A percentile compares a stretch with the other conserved stretches of the same genome.
Evolutionary conservation across 257 asterid species (phyloP).

Genomic region (Orobanche coerulescens): DNA sequence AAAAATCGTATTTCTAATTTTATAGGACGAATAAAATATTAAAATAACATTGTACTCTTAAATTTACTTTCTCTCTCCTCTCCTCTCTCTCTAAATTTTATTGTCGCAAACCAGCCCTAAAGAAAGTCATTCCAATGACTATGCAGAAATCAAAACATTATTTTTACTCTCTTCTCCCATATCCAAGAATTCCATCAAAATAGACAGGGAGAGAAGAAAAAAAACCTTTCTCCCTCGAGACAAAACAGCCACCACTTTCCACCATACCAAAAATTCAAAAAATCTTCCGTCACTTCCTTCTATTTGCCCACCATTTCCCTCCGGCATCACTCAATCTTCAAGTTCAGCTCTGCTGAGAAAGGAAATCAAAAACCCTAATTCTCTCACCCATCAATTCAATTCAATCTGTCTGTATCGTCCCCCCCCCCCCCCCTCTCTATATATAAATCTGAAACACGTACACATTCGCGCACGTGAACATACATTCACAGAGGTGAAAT

Average conservation of each 20-base stretch:
- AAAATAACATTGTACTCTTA: neutral
- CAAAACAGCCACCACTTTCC: slow-evolving; percentile 14
- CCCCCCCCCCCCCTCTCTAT: neutral
- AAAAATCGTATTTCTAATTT: no score
- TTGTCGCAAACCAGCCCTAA: neutral
- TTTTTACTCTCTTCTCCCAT: no score
- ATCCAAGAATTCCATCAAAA: neutral
- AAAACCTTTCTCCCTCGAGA: neutral
- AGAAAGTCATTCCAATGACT: neutral
- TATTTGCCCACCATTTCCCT: slow-evolving; percentile 30
- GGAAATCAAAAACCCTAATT: slow-evolving; percentile 29
- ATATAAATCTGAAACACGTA: neutral
- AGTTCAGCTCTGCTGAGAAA: neutral
- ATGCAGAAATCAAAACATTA: neutral
- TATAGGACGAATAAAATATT: no score
- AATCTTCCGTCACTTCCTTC: slow-evolving; percentile 24
- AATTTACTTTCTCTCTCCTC: neutral
- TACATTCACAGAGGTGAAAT: slow-evolving; percentile 10
- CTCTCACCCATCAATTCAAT: slow-evolving; percentile 8
- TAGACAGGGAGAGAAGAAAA: neutral
- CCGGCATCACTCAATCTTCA: slow-evolving; percentile 19
- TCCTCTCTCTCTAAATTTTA: neutral
- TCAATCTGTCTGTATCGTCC: slow-evolving; percentile 1
- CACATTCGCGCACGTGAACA: neutral
- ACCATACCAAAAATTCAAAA: slow-evolving; percentile 26